A percentile compares a stretch with the other conserved stretches of the same genome.
phyloP scores from a whole-genome alignment of 2,329 filamentous ascomycete genomes.

The Myriosclerotinia duriaeana region DNA sequence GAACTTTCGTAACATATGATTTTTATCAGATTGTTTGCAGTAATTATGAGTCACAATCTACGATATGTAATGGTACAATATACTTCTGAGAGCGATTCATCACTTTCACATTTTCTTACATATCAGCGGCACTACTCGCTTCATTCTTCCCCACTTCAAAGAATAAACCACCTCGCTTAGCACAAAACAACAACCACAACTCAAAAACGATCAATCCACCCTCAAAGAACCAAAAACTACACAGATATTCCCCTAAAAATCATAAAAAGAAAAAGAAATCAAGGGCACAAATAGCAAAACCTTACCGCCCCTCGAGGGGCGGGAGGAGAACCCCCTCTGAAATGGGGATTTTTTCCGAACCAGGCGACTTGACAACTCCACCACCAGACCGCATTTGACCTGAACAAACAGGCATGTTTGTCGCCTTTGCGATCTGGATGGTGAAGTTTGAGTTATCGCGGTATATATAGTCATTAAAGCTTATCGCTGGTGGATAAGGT shows the following conservation, averaged over 20 bases:
- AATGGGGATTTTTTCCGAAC: background rate
- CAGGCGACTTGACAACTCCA: background rate
- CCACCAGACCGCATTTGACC: slow-evolving; percentile 1
- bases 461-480: background rate
- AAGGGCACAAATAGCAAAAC: background rate
- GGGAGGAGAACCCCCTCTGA: background rate
- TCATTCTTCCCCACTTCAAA: background rate
- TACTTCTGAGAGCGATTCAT: background rate
- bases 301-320: background rate
- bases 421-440: background rate
- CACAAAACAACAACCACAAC: background rate
- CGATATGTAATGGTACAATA: background rate
- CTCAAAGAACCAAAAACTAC: background rate
- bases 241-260: background rate
- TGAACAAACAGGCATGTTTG: slow-evolving; percentile 2
- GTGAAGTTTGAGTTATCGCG: background rate
- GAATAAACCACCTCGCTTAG: background rate
- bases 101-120: too few relatives aligned
- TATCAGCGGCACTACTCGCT: background rate
- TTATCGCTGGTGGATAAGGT: background rate
- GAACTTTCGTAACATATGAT: too few relatives aligned
- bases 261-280: background rate
- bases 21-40: too few relatives aligned
- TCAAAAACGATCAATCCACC: background rate
- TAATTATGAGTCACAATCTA: background rate